A percentile compares a stretch with the other conserved stretches of the same genome.
Evolutionary conservation across 495 filamentous ascomycete species (phyloP).

Genomic region (Thozetella sp.): DNA sequence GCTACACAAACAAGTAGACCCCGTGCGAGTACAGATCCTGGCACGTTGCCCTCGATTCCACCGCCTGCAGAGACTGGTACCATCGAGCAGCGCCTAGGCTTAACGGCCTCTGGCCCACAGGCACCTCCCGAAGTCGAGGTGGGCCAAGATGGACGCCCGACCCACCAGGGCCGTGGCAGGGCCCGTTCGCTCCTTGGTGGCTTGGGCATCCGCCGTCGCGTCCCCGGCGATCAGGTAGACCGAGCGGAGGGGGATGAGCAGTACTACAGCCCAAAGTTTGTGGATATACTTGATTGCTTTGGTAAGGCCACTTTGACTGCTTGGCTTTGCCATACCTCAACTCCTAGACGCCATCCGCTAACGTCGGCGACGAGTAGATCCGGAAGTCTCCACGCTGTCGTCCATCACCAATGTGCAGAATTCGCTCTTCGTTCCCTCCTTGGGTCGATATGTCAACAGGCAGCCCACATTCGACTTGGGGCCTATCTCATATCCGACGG

Average conservation of each 20-base stretch:
- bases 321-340: neutral
- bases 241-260: slow-evolving; percentile 29
- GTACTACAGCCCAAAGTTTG: slow-evolving; percentile 57
- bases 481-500: slow-evolving; percentile 47
- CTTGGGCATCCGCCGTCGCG: neutral
- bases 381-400: slow-evolving; percentile 72
- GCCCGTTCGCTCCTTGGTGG: neutral
- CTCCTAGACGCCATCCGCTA: neutral
- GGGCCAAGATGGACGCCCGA: neutral
- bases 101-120: too few species aligned
- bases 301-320: slow-evolving; percentile 45
- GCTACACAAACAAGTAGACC: neutral
- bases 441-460: slow-evolving; percentile 67
- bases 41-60: too few species aligned
- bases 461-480: slow-evolving; percentile 67
- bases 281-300: slow-evolving; percentile 72
- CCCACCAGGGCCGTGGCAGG: neutral
- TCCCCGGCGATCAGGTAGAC: neutral
- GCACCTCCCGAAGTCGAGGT: neutral
- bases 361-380: slow-evolving; percentile 48
- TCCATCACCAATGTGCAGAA: slow-evolving; percentile 82
- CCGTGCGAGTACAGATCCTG: neutral
- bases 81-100: too few species aligned
- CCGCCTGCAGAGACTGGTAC: too few species aligned
- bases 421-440: slow-evolving; percentile 73